Evolutionary conservation across 176 grass and related monocot genomes (phyloP).

Genomic region (Juncus effusus): DNA sequence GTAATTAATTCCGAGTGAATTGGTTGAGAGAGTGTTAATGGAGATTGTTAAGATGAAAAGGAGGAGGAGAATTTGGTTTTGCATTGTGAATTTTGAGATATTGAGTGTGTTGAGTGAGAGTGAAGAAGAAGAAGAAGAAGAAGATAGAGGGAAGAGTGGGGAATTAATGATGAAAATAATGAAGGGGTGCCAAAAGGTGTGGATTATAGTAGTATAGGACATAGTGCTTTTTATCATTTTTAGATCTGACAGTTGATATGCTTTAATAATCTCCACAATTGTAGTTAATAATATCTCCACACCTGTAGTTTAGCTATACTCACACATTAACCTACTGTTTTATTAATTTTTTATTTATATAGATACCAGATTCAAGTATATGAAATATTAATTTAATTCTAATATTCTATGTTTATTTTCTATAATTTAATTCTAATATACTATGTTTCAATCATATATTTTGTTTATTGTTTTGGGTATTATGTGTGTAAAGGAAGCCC

Average conservation of each 20-base stretch:
- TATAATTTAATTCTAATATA: constrained; percentile 3
- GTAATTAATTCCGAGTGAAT: constrained; percentile 66
- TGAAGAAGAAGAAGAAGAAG: background rate
- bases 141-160: constrained; percentile 8
- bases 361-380: too few species aligned
- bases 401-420: too few species aligned
- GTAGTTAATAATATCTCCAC: too few species aligned
- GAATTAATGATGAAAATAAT: constrained; percentile 13
- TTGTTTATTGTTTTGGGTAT: constrained; percentile 14
- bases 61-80: constrained; percentile 19
- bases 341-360: too few species aligned
- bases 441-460: constrained; percentile 1
- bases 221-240: background rate
- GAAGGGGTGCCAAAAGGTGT: background rate
- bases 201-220: too few species aligned
- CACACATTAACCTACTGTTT: background rate
- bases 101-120: constrained; percentile 11
- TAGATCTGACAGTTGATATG: background rate
- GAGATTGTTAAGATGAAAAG: constrained; percentile 28
- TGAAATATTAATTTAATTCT: too few species aligned
- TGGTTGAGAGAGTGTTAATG: background rate
- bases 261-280: background rate
- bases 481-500: constrained; percentile 25
- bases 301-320: background rate
- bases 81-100: constrained; percentile 5